Base-by-base conservation (phyloP, 352 stramenopile species). In the Discostella stelligera region DNA sequence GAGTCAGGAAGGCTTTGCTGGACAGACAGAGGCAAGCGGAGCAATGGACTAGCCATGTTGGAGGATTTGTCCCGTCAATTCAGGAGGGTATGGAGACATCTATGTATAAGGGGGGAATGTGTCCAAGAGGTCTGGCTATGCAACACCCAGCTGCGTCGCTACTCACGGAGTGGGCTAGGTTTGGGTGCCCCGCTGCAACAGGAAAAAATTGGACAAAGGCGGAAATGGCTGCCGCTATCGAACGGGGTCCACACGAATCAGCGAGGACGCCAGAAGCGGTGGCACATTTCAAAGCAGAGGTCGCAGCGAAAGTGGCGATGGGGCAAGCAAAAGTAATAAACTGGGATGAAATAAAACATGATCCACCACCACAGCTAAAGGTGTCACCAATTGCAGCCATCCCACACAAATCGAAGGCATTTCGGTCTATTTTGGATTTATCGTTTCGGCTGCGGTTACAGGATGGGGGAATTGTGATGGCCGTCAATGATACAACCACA, bases 331-430 rank as follows among this genome's bases (percentile, higher is more conserved):
- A 20, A 21, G 11, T 71, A 37, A 20, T 67, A 9, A 11, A 14
- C 18, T 74, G 54, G 52, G 53, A 58, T 0, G 53, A 66, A 9
- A 74, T 67, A 23, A 67, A 66, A 61, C 3, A 44, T 46, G 10
- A 66, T 39, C 44, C 54, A 8, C 63, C 63, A 1, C 1, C 3
- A 3, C 8, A 74, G n/a, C 27, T 67, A 13, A 74, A 74, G 59
- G 13, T 74, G 18, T 74, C 66, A n/a, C 66, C 52, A 21, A 48
- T 67, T 39, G 55, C 67, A 16, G 18, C 39, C 1, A 68, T 75
- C 23, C 67, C 67, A 32, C 67, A 75, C 56, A 75, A 75, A 20
- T 59, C 30, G 0, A 46, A 52, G 6, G 8, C 23, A 0, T 75
- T 69, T 21, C 8, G 56, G 10, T 21, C 21, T 25, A 68, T 75